Evolutionary conservation across 75 land plant species (phyloP), one percentile per base, ranked within the genome.

Genomic region (Cryptomeria japonica): DNA sequence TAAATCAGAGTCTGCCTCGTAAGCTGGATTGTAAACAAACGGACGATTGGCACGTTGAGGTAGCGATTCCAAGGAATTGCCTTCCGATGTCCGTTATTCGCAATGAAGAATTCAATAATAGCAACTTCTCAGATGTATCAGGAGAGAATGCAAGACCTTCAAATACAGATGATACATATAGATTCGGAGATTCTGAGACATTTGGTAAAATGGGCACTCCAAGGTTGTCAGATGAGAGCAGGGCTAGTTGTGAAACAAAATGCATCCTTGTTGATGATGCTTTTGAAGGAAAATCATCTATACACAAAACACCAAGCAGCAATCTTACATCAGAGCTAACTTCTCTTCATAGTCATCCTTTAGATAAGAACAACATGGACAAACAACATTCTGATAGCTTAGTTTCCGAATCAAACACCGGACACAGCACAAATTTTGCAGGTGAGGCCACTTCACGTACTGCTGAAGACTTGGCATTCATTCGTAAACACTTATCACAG

Each of bases 1-100:
- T 89, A 22, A 89, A 89, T 86, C 86, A 89, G 64, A 90, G 87
- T 87, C 87, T 92, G 83, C 89, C 89, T 16, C 86, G 90, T 32
- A 92, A 92, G 51, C 51, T 90, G 75, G 90, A 90, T 79, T 86
- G 70, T 79, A 89, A 80, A 41, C 88, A 91, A 58, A 76, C 88
- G 76, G 87, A 84, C 86, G 91, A 93, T 88, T 97, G 99, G 95
- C 92, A 95, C 46, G 90, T 95, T 82, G 95, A 97, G 89, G 91
- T 97, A 75, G 93, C 98, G 79, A 87, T 97, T 83, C 95, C 99
- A 31, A 91, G 89, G 79, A 77, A 86, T 75, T 85, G 28, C 46
- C 46, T 42, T 32, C 89, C 89, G 53, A 41, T 84, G 39, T 41
- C 72, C 53, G 92, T 87, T 44, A 47, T 39, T 80, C 86, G 78